Conservation (phyloP, 2,329 filamentous ascomycete genomes). For the Graphilbum fragrans region DNA sequence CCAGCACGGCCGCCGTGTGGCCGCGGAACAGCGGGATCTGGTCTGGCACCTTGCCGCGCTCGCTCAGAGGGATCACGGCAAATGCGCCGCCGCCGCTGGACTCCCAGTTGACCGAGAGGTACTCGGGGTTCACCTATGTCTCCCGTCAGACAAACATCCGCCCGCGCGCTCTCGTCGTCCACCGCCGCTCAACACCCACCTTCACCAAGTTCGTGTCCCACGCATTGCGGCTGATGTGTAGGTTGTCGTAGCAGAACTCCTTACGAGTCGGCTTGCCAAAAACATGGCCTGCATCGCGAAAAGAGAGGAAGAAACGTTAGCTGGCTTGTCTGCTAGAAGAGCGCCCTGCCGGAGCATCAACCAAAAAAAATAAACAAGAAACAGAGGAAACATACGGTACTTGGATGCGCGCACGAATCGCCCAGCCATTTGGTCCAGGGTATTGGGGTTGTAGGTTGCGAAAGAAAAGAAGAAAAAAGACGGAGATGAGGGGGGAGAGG, state of each 20-base stretch:
- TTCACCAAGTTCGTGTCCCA: slow-evolving; percentile 99
- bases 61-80: slow-evolving; percentile 82
- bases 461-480: background rate
- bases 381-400: slow-evolving; percentile 40
- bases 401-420: slow-evolving; percentile 59
- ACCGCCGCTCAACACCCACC: slow-evolving; percentile 32
- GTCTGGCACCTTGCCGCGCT: slow-evolving; percentile 84
- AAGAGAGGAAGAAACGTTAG: background rate
- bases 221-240: slow-evolving; percentile 93
- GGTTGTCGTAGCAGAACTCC: slow-evolving; percentile 97
- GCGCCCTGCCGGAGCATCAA: too few species aligned
- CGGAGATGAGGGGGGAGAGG: background rate
- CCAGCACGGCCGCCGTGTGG: slow-evolving; percentile 88
- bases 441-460: too few species aligned
- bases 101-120: slow-evolving; percentile 97
- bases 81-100: slow-evolving; percentile 91
- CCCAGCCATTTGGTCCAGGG: slow-evolving; percentile 42
- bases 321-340: too few species aligned
- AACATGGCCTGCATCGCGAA: slow-evolving; percentile 63
- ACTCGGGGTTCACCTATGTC: slow-evolving; percentile 78
- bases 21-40: slow-evolving; percentile 90
- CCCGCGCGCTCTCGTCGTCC: background rate
- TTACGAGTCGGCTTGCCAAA: slow-evolving; percentile 93
- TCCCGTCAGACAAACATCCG: background rate
- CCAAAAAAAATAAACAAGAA: background rate